phyloP scores from a whole-genome alignment of 768 basidiomycete genomes.

The Lepiota brunneoincarnata region DNA sequence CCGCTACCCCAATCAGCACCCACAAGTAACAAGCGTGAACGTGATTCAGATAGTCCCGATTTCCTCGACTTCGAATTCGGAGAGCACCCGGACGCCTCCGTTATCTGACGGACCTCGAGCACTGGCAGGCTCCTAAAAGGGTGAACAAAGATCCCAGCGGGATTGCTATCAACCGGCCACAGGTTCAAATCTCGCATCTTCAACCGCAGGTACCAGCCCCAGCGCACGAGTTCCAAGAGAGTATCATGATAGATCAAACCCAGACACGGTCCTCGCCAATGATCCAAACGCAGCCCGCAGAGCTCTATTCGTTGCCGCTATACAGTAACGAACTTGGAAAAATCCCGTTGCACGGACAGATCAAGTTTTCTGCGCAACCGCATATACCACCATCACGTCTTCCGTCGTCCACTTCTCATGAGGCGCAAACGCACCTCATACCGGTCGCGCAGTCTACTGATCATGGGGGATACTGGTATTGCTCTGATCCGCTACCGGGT shows the following conservation, averaged over 20 bases:
- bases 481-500: background rate
- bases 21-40: slow-evolving; percentile 58
- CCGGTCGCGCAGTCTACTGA: background rate
- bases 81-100: background rate
- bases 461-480: slow-evolving; percentile 9
- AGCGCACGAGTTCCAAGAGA: background rate
- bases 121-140: slow-evolving; percentile 37
- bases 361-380: slow-evolving; percentile 19
- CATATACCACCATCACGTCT: slow-evolving; percentile 5
- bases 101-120: slow-evolving; percentile 13
- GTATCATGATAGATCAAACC: background rate
- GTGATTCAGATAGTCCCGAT: slow-evolving; percentile 53
- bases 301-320: slow-evolving; percentile 42
- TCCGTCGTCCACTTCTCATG: slow-evolving; percentile 4
- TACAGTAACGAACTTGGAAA: slow-evolving; percentile 60
- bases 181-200: slow-evolving; percentile 7
- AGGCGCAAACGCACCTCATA: background rate
- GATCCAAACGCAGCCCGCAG: slow-evolving; percentile 14
- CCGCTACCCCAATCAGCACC: slow-evolving; percentile 61
- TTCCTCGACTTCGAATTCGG: slow-evolving; percentile 13
- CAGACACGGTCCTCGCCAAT: background rate
- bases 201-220: slow-evolving; percentile 2
- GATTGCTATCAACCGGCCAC: background rate
- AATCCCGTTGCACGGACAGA: slow-evolving; percentile 40
- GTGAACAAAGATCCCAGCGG: slow-evolving; percentile 17